Percentiles rank a stretch among this genome's conserved stretches.
Conservation (phyloP, 2,329 filamentous ascomycete species). For the Pseudogymnoascus sp. region DNA sequence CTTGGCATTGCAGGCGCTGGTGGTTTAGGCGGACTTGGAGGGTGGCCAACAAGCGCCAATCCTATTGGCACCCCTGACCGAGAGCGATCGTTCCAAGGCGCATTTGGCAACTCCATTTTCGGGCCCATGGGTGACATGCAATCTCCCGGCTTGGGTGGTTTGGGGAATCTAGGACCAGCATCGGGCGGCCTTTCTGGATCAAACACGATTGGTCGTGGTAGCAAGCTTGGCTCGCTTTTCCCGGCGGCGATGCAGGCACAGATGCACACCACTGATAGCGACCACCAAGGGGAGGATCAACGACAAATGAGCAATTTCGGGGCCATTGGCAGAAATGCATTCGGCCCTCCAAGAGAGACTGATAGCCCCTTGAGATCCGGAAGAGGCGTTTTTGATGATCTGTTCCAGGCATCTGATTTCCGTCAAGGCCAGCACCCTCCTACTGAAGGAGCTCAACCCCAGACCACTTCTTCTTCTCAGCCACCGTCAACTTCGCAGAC, state of each 20-base stretch:
- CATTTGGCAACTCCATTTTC: conserved; percentile 74
- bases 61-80: conserved; percentile 61
- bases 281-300: conserved; percentile 50
- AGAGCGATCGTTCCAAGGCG: conserved; percentile 47
- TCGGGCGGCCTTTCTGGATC: conserved; percentile 44
- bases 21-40: conserved; percentile 36
- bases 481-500: conserved; percentile 18
- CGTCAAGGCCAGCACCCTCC: conserved; percentile 22
- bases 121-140: conserved; percentile 70
- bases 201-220: conserved; percentile 64
- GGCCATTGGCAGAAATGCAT: conserved; percentile 55
- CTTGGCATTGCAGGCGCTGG: conserved; percentile 51
- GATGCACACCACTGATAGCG: conserved; percentile 67
- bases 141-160: conserved; percentile 57
- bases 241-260: conserved; percentile 84
- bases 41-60: conserved; percentile 42
- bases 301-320: conserved; percentile 55
- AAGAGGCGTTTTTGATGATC: conserved; percentile 48
- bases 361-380: conserved; percentile 50
- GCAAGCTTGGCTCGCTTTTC: conserved; percentile 81
- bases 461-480: conserved; percentile 15
- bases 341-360: conserved; percentile 47
- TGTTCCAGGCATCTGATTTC: conserved; percentile 19
- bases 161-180: conserved; percentile 60
- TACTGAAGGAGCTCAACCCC: conserved; percentile 19